Evolutionary conservation across 2,329 filamentous ascomycete genomes (phyloP), one percentile per base, ranked within the genome.

Genomic region (Colletotrichum siamense): DNA sequence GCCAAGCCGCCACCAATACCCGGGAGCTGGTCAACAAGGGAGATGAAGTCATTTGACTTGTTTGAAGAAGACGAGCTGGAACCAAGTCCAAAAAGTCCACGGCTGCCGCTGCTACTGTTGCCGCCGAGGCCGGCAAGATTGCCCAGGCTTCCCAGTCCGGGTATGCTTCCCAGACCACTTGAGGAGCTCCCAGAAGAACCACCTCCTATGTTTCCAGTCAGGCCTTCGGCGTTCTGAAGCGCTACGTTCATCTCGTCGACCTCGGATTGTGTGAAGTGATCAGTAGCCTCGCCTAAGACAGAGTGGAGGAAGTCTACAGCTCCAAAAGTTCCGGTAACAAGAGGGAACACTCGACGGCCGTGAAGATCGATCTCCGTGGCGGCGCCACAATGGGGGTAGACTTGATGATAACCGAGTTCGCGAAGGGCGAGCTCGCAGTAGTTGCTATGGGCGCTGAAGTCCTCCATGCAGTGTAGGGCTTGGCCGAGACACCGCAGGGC

Each of bases 261-360:
- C 82, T 96, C 95, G 18, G 94, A 95, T 83, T 97, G 95, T 3
- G 95, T 95, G 81, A 97, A 95, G 82, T 96, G 94, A 81, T 97
- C 95, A 13, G 92, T 78, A 36, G 95, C 95, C 83, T 96, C 95
- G 73, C 94, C 91, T 65, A 92, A 85, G 34, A 95, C 94, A 2
- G 94, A 96, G 83, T 97, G 95, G 79, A 96, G 87, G 82, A 97
- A 97, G 83, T 96, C 95, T 4, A 96, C 95, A 79, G 92, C 95
- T 55, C 95, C 95, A 84, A 97, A 97, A 0, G 90, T 92, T 13
- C 92, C 92, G 2, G 95, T 96, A 26, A 95, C 92, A 3, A 96
- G 87, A 7, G 95, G 95, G 79, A 90, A 96, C 10, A 95, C 89
- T n/a, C 87, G 89, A 77, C 91, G 92, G 62, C 94, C 94, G 57